These are phyloP conservation scores for Hypomyces rosellus DNA, from an alignment of 2,329 filamentous ascomycete species.

Conservation along the genomic window DNA sequence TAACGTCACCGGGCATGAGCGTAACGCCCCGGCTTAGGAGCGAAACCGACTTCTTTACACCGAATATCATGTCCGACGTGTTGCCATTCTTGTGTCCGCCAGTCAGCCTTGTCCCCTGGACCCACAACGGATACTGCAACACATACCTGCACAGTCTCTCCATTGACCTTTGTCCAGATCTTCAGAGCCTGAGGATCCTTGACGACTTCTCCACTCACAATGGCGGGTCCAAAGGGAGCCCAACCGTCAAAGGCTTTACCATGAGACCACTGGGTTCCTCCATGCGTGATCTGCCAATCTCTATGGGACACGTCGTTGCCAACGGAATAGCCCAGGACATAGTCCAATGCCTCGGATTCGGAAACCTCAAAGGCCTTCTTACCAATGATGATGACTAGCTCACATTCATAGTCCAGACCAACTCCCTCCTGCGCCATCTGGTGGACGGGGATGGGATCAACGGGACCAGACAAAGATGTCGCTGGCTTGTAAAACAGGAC, in stretches of 20 bases:
- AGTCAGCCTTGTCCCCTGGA: conserved; percentile 1
- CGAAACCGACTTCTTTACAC: conserved; percentile 51
- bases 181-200: conserved; percentile 49
- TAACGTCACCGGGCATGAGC: conserved; percentile 56
- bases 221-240: conserved; percentile 67
- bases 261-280: conserved; percentile 63
- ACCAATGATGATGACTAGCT: conserved; percentile 68
- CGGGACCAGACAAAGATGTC: conserved; percentile 59
- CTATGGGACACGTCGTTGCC: conserved; percentile 78
- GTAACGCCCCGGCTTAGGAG: conserved; percentile 58
- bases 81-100: conserved; percentile 36
- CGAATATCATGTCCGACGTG: conserved; percentile 59
- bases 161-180: conserved; percentile 56
- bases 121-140: too few species aligned
- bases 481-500: conserved; percentile 61
- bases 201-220: conserved; percentile 53
- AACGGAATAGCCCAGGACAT: conserved; percentile 68
- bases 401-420: conserved; percentile 75
- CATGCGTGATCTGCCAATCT: conserved; percentile 65
- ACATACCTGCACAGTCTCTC: conserved; percentile 45
- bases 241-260: conserved; percentile 73
- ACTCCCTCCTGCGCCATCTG: conserved; percentile 56
- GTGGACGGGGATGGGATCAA: conserved; percentile 60
- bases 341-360: conserved; percentile 59
- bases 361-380: conserved; percentile 59